Percentiles rank a stretch among this genome's conserved stretches.
Conservation (phyloP, 306 rosid genomes). For the Vachellia collinsii region DNA sequence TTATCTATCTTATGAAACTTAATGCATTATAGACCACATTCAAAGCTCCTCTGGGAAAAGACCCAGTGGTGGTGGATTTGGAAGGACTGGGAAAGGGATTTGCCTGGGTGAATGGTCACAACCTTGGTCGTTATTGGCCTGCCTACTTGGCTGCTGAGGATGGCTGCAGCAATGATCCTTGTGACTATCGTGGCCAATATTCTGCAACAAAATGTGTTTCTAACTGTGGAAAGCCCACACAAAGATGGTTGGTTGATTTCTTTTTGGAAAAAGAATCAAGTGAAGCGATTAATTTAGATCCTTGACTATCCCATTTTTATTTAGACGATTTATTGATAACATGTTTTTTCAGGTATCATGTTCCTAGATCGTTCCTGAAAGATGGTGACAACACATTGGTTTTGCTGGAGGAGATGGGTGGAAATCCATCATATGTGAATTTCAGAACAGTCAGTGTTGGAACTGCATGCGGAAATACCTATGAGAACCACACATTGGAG, state of each 20-base stretch:
- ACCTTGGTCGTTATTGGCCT: slow-evolving; percentile 57
- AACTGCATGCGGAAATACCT: slow-evolving; percentile 7
- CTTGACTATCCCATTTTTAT: no score
- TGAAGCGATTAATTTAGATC: not conserved
- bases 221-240: slow-evolving; percentile 61
- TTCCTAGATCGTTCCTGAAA: slow-evolving; percentile 46
- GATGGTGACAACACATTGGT: slow-evolving; percentile 40
- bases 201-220: slow-evolving; percentile 42
- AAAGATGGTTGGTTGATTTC: slow-evolving; percentile 43
- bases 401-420: not conserved
- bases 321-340: no score
- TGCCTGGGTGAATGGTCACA: slow-evolving; percentile 66
- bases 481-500: slow-evolving; percentile 19
- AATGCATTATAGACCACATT: slow-evolving; percentile 43
- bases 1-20: not conserved
- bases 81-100: slow-evolving; percentile 54
- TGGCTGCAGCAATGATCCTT: slow-evolving; percentile 48
- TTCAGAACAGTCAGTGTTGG: not conserved
- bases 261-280: not conserved
- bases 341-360: slow-evolving; percentile 49
- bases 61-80: slow-evolving; percentile 48
- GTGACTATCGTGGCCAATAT: slow-evolving; percentile 61
- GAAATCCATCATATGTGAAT: not conserved
- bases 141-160: slow-evolving; percentile 39
- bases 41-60: slow-evolving; percentile 58